These are phyloP conservation scores for Podochytrium sp. DNA, from an alignment of 192 early-diverging fungal genomes.

Conservation along the genomic window DNA sequence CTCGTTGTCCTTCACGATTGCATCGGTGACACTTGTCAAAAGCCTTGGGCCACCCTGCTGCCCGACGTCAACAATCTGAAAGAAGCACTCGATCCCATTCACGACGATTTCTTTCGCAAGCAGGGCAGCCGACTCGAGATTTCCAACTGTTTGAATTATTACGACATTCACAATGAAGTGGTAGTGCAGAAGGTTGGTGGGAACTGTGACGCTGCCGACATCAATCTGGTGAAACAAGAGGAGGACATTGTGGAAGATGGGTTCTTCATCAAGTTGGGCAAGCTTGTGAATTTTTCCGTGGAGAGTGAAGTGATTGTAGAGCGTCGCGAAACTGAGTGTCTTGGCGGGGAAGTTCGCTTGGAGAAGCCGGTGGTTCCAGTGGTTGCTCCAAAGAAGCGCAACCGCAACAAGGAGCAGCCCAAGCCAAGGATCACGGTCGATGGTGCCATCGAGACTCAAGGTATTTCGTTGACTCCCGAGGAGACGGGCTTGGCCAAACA, in stretches of 20 bases:
- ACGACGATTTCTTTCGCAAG: conserved; percentile 47
- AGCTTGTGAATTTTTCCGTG: too few species aligned
- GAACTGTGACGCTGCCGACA: neutral
- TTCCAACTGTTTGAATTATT: conserved; percentile 1
- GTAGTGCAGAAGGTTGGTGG: neutral
- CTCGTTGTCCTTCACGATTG: conserved; percentile 47
- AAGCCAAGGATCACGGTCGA: neutral
- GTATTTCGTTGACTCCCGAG: neutral
- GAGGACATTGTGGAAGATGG: neutral
- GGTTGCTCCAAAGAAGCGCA: too few species aligned
- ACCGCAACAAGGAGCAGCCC: too few species aligned
- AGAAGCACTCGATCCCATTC: conserved; percentile 50
- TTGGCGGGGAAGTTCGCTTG: too few species aligned
- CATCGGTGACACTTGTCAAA: conserved; percentile 55
- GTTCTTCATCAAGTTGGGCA: neutral
- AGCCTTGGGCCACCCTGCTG: conserved; percentile 62
- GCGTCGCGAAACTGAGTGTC: too few species aligned
- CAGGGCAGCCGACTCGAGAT: neutral
- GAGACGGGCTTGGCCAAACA: neutral
- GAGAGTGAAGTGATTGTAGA: too few species aligned
- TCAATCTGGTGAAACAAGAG: neutral
- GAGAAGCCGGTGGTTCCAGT: too few species aligned
- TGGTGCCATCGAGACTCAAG: neutral
- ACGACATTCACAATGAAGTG: neutral
- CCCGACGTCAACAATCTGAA: conserved; percentile 44